These are phyloP conservation scores for Fusarium falciforme DNA, from an alignment of 2,329 filamentous ascomycete genomes.

Conservation along the genomic window DNA sequence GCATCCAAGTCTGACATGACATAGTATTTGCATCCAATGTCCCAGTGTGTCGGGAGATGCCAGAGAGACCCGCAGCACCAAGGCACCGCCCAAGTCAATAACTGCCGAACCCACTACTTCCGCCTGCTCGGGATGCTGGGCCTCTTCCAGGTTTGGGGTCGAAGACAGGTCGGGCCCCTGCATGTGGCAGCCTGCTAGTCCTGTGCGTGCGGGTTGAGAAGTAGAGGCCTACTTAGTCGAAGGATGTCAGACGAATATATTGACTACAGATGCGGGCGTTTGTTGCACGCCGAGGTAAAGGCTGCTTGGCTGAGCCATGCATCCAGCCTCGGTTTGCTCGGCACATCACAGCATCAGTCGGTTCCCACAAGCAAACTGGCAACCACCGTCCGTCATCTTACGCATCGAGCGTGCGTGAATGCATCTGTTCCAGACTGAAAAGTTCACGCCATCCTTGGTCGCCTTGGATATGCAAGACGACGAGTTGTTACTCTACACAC, in stretches of 20 bases:
- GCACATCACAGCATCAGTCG: not conserved
- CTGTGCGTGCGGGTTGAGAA: not conserved
- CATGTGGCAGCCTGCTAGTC: conserved; percentile 8
- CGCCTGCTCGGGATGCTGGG: conserved; percentile 11
- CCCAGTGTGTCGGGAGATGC: conserved; percentile 6
- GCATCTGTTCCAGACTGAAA: not conserved
- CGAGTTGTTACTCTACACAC: conserved; percentile 1
- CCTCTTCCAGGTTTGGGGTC: conserved; percentile 13
- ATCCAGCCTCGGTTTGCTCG: not conserved
- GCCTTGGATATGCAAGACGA: not conserved
- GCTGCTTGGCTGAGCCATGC: not conserved
- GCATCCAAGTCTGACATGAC: not conserved
- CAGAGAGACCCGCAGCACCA: conserved; percentile 2
- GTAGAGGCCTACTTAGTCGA: not conserved
- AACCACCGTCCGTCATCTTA: not conserved
- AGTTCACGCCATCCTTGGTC: not conserved
- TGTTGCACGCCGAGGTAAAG: not conserved
- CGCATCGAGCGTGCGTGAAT: not conserved
- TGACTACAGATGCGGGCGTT: not conserved
- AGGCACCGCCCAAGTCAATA: conserved; percentile 5
- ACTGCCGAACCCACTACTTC: conserved; percentile 30
- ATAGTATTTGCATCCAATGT: conserved; percentile 2
- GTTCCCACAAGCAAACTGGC: not conserved
- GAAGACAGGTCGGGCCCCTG: conserved; percentile 28
- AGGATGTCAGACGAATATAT: not conserved